phyloP scores from a whole-genome alignment of 768 basidiomycete species.

The Cyathus striatus region DNA sequence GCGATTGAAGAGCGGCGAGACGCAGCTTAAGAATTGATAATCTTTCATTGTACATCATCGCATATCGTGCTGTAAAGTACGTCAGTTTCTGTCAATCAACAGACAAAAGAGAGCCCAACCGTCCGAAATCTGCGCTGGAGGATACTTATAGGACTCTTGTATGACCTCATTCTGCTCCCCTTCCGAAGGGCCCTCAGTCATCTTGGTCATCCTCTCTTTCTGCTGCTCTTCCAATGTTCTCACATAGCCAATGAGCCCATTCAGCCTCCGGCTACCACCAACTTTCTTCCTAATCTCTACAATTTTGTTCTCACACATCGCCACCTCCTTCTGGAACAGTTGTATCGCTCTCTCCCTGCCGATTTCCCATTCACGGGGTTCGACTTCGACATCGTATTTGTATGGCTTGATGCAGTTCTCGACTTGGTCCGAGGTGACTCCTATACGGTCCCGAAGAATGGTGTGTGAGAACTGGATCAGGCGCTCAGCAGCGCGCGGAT shows the following conservation, averaged over 20 bases:
- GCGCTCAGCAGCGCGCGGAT: slow-evolving; percentile 84
- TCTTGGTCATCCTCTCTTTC: slow-evolving; percentile 50
- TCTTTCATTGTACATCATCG: slow-evolving; percentile 82
- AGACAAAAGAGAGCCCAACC: slow-evolving; percentile 44
- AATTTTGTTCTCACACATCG: slow-evolving; percentile 81
- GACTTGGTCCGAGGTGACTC: slow-evolving; percentile 95
- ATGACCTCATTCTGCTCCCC: slow-evolving; percentile 31
- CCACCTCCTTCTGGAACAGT: slow-evolving; percentile 80
- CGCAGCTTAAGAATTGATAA: slow-evolving; percentile 81
- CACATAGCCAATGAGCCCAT: slow-evolving; percentile 74
- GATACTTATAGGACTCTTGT: slow-evolving; percentile 82
- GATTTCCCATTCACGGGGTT: slow-evolving; percentile 85
- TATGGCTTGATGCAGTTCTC: slow-evolving; percentile 99
- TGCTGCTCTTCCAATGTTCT: slow-evolving; percentile 75
- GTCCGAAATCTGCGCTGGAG: slow-evolving; percentile 86
- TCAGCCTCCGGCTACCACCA: slow-evolving; percentile 80
- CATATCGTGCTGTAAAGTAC: slow-evolving; percentile 70
- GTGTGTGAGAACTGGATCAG: slow-evolving; percentile 89
- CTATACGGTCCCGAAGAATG: slow-evolving; percentile 89
- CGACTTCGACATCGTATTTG: slow-evolving; percentile 98
- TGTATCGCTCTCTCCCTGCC: slow-evolving; percentile 73
- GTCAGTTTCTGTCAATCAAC: slow-evolving; percentile 8
- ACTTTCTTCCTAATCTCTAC: slow-evolving; percentile 84
- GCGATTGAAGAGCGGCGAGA: slow-evolving; percentile 80
- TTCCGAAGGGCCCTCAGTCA: slow-evolving; percentile 25